A percentile compares a stretch with the other conserved stretches of the same genome.
phyloP scores from a whole-genome alignment of 805 yeast species.

The Blastobotrys parvus region DNA sequence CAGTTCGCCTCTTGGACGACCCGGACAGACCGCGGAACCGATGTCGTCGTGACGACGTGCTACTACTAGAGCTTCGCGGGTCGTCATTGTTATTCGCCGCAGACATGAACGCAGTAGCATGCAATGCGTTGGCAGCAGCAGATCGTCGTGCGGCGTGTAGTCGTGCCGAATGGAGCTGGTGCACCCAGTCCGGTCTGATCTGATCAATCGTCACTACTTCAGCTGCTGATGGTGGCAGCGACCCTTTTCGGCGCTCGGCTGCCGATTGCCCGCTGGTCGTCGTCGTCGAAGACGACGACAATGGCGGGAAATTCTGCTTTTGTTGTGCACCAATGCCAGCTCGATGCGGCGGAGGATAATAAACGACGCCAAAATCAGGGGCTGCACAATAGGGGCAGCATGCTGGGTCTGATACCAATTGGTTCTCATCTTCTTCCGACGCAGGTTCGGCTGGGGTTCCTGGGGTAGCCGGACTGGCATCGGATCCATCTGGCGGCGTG shows the following conservation, averaged over 20 bases:
- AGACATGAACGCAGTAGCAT: conserved; percentile 65
- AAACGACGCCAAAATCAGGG: conserved; percentile 75
- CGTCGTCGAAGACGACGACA: no score
- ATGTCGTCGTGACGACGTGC: conserved; percentile 5
- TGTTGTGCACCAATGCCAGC: conserved; percentile 22
- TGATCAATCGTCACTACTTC: conserved; percentile 70
- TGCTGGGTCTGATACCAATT: conserved; percentile 76
- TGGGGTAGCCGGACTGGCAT: conserved; percentile 14
- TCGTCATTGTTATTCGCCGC: conserved; percentile 4
- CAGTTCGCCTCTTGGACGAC: conserved; percentile 19
- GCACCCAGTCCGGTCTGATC: conserved; percentile 92
- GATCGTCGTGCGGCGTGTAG: conserved; percentile 74
- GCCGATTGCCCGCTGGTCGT: no score
- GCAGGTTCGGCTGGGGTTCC: conserved; percentile 20
- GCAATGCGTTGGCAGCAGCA: conserved; percentile 91
- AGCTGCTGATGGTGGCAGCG: conserved; percentile 59
- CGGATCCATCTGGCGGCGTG: conserved; percentile 3
- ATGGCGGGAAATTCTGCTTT: background rate
- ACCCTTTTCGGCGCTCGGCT: conserved; percentile 29
- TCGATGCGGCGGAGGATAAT: conserved; percentile 59
- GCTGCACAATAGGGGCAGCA: conserved; percentile 91
- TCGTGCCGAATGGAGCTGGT: conserved; percentile 61
- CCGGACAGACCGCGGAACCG: conserved; percentile 17
- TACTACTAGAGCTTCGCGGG: conserved; percentile 3
- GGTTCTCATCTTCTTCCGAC: conserved; percentile 59